Base-by-base conservation (phyloP, 2,329 filamentous ascomycete species). In the Xylariomycetidae sp. region DNA sequence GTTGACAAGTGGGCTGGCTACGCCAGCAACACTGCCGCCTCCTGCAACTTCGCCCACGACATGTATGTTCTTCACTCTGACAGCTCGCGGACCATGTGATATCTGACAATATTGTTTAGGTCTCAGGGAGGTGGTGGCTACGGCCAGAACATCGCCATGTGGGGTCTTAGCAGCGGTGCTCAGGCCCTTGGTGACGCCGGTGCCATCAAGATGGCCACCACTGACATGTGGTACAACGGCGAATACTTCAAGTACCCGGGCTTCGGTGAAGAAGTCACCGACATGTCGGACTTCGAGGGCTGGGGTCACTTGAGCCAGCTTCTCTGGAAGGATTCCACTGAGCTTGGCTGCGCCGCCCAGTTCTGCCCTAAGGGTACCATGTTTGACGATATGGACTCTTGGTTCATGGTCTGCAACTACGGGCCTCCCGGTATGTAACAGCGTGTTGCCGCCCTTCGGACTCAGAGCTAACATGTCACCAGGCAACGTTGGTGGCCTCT, bases 321-420 rank as follows among this genome's bases (percentile, higher is more conserved):
- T 19, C 70, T 88, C 38, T 89, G 84, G 84, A 73, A 73, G 54
- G 60, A 44, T 16, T 76, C 79, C 36, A 72, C 61, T 13, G 47
- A 66, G 24, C 64, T 88, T 33, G 84, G 80, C 44, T 89, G 84
- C 56, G 68, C 66, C 32, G 74, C 66, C 22, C 54, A 66, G 32
- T 60, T 67, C 55, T 84, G 81, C 62, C 49, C 58, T 10, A 51
- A 62, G 22, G 70, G 71, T 37, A 71, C 64, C 20, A 60, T 75
- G 43, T 59, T 58, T 42, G 43, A 54, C 15, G 46, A 38, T 45
- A 59, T 77, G 66, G 70, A 68, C 23, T 63, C 78, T n/a, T 79
- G 74, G 63, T 87, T 77, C 68, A 89, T 84, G 19, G 86, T 93
- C 52, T 95, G 87, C 80, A 90, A 95, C 74, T 95, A 95, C 68